phyloP scores from a whole-genome alignment of 805 yeast genomes.

The Cyberlindnera mycetangii region DNA sequence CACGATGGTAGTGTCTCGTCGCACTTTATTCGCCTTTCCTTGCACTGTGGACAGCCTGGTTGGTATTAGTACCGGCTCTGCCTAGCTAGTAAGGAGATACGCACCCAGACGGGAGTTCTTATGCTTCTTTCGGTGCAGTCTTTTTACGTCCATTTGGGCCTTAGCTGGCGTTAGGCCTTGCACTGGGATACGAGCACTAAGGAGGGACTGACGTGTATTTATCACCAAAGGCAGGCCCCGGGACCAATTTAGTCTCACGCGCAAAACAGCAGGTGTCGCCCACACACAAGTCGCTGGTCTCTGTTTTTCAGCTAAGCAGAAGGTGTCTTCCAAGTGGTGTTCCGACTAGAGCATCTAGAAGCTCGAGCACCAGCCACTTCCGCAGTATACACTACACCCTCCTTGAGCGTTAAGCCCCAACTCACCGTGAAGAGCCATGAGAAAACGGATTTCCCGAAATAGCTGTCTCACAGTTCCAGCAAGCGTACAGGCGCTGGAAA shows the following conservation, averaged over 20 bases:
- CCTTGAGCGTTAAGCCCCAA: no score
- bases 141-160: neutral
- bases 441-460: no score
- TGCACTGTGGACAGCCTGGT: conserved; percentile 63
- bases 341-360: no score
- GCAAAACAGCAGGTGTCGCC: neutral
- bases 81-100: neutral
- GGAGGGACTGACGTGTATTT: neutral
- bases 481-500: no score
- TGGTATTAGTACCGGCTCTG: neutral
- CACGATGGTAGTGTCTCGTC: conserved; percentile 59
- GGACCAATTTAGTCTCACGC: neutral
- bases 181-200: neutral
- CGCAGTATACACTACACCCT: no score
- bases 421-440: no score
- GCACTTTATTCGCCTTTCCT: conserved; percentile 56
- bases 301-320: no score
- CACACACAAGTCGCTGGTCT: no score
- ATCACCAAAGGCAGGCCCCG: neutral
- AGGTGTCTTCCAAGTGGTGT: no score
- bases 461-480: no score
- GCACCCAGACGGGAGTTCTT: conserved; percentile 23
- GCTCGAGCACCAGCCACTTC: no score
- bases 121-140: conserved; percentile 46
- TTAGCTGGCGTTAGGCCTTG: neutral